Percentiles rank a stretch among this genome's conserved stretches.
These are phyloP conservation scores for Nemania serpens DNA, from an alignment of 2,329 filamentous ascomycete species.

Conservation along the genomic window DNA sequence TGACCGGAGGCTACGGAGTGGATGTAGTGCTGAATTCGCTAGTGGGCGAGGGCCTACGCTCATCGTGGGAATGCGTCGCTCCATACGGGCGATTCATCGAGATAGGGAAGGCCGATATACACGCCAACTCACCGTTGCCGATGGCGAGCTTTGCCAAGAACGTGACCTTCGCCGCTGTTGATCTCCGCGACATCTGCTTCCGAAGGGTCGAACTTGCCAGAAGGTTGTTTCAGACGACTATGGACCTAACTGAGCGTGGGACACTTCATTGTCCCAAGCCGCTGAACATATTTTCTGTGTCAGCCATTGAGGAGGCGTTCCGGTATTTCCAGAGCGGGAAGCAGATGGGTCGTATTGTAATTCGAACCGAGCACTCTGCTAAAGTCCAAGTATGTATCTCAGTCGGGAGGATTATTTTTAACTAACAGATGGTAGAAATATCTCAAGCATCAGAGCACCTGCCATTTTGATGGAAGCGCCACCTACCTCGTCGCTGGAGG, in stretches of 20 bases:
- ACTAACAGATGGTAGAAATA: too few relatives aligned
- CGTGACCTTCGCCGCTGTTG: constrained; percentile 27
- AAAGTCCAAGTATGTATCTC: not conserved
- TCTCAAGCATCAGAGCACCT: not conserved
- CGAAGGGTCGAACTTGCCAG: too few relatives aligned
- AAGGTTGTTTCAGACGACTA: too few relatives aligned
- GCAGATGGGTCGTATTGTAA: not conserved
- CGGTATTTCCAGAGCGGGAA: not conserved
- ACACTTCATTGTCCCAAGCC: not conserved
- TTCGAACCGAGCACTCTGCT: not conserved
- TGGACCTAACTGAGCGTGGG: too few relatives aligned
- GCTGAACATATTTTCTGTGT: not conserved
- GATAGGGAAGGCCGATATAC: constrained; percentile 42
- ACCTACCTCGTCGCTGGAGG: constrained; percentile 38
- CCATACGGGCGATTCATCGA: constrained; percentile 44
- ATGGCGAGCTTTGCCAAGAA: constrained; percentile 44
- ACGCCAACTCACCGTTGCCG: constrained; percentile 42
- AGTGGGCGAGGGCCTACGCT: constrained; percentile 35
- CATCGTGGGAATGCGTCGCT: constrained; percentile 43
- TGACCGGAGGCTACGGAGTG: constrained; percentile 38
- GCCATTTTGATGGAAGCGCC: constrained; percentile 33
- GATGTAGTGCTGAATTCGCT: constrained; percentile 30
- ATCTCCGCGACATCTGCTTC: not conserved
- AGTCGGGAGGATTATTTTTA: too few relatives aligned
- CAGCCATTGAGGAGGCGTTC: not conserved